These are phyloP conservation scores for Candida sanyiensis DNA, from an alignment of 805 yeast species.

Conservation along the genomic window DNA sequence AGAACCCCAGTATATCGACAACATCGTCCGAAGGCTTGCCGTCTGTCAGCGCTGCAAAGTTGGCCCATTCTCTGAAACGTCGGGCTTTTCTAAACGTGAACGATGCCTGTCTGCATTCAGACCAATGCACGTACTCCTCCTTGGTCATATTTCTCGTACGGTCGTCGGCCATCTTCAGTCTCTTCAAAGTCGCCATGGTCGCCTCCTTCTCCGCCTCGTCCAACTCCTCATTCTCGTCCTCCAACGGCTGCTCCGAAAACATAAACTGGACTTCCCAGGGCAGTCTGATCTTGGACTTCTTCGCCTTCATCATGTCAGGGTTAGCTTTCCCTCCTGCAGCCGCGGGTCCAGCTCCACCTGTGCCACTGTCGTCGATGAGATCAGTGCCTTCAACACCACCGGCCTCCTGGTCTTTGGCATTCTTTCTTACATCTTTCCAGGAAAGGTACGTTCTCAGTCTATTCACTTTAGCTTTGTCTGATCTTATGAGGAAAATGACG, in stretches of 20 bases:
- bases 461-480: conserved; percentile 90
- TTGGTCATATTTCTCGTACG: conserved; percentile 90
- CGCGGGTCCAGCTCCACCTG: conserved; percentile 16
- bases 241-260: conserved; percentile 87
- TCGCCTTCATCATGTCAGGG: conserved; percentile 45
- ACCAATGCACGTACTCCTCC: conserved; percentile 98
- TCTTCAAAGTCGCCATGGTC: conserved; percentile 76
- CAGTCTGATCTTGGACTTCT: conserved; percentile 72
- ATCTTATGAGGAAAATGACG: conserved; percentile 84
- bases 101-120: conserved; percentile 96
- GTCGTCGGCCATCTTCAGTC: conserved; percentile 90
- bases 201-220: conserved; percentile 93
- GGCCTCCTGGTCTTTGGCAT: conserved; percentile 60
- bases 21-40: conserved; percentile 94
- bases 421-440: conserved; percentile 95
- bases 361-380: conserved; percentile 37
- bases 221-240: conserved; percentile 56
- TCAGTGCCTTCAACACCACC: conserved; percentile 54
- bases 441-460: conserved; percentile 84
- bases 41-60: conserved; percentile 75
- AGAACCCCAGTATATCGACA: conserved; percentile 87
- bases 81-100: conserved; percentile 94
- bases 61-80: conserved; percentile 95
- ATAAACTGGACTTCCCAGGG: conserved; percentile 96
- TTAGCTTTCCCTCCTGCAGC: conserved; percentile 28